phyloP scores from a whole-genome alignment of 2,329 filamentous ascomycete genomes.

The Calonectria henricotiae region DNA sequence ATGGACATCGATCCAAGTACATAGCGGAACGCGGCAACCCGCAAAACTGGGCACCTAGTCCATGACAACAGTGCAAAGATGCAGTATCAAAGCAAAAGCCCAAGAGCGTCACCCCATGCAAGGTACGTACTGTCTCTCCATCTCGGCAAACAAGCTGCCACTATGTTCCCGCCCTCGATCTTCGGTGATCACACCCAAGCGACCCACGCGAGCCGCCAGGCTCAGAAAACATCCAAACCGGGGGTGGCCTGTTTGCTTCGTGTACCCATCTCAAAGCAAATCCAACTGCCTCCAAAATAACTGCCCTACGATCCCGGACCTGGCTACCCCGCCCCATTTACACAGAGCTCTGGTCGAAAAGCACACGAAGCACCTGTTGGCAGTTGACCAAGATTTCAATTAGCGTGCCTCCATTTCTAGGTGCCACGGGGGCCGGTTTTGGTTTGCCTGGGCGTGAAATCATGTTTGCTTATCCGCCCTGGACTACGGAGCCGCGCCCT shows the following conservation, averaged over 20 bases:
- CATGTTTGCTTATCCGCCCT: slow-evolving; percentile 31
- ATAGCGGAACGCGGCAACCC: slow-evolving; percentile 5
- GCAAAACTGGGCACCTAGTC: neutral
- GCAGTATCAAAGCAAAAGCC: slow-evolving; percentile 5
- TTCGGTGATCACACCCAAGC: slow-evolving; percentile 26
- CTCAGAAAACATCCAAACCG: neutral
- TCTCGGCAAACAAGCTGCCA: slow-evolving; percentile 16
- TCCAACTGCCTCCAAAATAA: slow-evolving; percentile 7
- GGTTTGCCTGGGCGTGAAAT: slow-evolving; percentile 36
- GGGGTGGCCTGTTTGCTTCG: slow-evolving; percentile 2
- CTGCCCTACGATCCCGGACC: slow-evolving; percentile 17
- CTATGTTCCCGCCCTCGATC: slow-evolving; percentile 26
- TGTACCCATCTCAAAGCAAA: slow-evolving; percentile 18
- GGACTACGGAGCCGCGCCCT: slow-evolving; percentile 24
- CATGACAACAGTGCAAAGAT: slow-evolving; percentile 3
- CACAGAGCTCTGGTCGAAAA: neutral
- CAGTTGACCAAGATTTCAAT: slow-evolving; percentile 30
- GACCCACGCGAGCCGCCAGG: slow-evolving; percentile 28
- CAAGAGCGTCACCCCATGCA: slow-evolving; percentile 19
- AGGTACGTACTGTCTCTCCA: slow-evolving; percentile 29
- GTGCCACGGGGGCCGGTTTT: slow-evolving; percentile 41
- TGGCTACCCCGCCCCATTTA: slow-evolving; percentile 17
- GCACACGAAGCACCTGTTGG: slow-evolving; percentile 2
- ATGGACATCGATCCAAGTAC: slow-evolving; percentile 22
- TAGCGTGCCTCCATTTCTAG: slow-evolving; percentile 43